A percentile compares a stretch with the other conserved stretches of the same genome.
Evolutionary conservation across 2,329 filamentous ascomycete genomes (phyloP).

Genomic region (Aspergillus piperis): DNA sequence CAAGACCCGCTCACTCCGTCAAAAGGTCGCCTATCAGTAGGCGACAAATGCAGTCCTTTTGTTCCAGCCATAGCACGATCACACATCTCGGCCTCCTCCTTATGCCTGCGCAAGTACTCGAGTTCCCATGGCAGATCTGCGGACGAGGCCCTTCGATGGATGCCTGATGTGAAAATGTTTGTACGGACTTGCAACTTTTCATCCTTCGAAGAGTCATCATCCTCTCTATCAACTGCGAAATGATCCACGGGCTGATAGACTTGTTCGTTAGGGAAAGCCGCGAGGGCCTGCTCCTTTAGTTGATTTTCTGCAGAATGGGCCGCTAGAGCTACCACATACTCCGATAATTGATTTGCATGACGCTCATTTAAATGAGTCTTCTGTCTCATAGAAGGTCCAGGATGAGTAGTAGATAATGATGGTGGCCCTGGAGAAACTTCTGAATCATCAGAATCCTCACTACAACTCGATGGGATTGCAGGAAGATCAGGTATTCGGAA

Average conservation of each 20-base stretch:
- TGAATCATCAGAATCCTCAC: constrained; percentile 48
- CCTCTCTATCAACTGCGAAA: constrained; percentile 46
- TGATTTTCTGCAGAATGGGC: constrained; percentile 78
- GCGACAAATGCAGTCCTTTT: constrained; percentile 35
- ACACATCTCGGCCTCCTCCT: constrained; percentile 61
- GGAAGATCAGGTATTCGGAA: constrained; percentile 64
- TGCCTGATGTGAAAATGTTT: background rate
- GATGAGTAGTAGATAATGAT: constrained; percentile 30
- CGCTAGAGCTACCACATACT: constrained; percentile 76
- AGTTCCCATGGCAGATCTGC: constrained; percentile 68
- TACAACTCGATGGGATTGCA: constrained; percentile 63
- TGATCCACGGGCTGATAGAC: constrained; percentile 49
- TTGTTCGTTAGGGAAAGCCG: constrained; percentile 53
- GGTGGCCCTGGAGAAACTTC: constrained; percentile 49
- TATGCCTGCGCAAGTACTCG: constrained; percentile 77
- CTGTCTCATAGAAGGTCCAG: constrained; percentile 37
- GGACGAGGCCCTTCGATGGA: constrained; percentile 46
- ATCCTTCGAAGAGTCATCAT: constrained; percentile 39
- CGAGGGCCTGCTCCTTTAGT: constrained; percentile 65
- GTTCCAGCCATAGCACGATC: constrained; percentile 35
- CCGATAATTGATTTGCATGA: constrained; percentile 73
- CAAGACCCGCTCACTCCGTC: constrained; percentile 11
- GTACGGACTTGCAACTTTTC: constrained; percentile 19
- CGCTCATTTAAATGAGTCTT: constrained; percentile 51
- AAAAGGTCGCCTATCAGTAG: constrained; percentile 23